phyloP scores from a whole-genome alignment of 768 basidiomycete genomes.

The Aureoboletus auriporus region DNA sequence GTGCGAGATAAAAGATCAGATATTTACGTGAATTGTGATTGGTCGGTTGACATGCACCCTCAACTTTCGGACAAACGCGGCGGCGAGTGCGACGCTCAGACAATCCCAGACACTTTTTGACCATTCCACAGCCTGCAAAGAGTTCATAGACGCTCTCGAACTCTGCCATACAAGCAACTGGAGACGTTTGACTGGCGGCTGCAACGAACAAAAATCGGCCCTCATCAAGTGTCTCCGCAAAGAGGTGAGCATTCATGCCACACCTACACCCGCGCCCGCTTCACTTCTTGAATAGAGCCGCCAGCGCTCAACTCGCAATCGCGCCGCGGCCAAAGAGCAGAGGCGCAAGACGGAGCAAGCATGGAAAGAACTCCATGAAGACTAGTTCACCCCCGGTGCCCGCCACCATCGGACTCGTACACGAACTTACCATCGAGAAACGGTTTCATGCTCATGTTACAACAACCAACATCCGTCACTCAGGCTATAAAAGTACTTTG shows the following conservation, averaged over 20 bases:
- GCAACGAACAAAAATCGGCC: conserved; percentile 64
- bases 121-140: conserved; percentile 54
- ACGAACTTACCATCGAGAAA: neutral
- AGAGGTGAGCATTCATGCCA: conserved; percentile 48
- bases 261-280: neutral
- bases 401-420: neutral
- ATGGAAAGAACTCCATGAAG: conserved; percentile 56
- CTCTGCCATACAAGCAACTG: conserved; percentile 62
- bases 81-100: conserved; percentile 31
- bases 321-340: conserved; percentile 55
- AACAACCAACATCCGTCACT: too few relatives aligned
- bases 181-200: conserved; percentile 64
- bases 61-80: conserved; percentile 66
- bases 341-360: conserved; percentile 55
- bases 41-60: conserved; percentile 50
- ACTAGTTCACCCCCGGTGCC: conserved; percentile 15
- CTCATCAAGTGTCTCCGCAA: conserved; percentile 67
- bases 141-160: conserved; percentile 75
- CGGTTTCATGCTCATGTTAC: too few relatives aligned
- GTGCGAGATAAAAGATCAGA: neutral
- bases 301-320: conserved; percentile 55
- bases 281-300: conserved; percentile 43
- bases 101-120: conserved; percentile 3
- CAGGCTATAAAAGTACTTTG: too few relatives aligned
- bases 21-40: too few relatives aligned